These are phyloP conservation scores for Flaveria ramosissima DNA, from an alignment of 129 eudicot species.

Conservation along the genomic window DNA sequence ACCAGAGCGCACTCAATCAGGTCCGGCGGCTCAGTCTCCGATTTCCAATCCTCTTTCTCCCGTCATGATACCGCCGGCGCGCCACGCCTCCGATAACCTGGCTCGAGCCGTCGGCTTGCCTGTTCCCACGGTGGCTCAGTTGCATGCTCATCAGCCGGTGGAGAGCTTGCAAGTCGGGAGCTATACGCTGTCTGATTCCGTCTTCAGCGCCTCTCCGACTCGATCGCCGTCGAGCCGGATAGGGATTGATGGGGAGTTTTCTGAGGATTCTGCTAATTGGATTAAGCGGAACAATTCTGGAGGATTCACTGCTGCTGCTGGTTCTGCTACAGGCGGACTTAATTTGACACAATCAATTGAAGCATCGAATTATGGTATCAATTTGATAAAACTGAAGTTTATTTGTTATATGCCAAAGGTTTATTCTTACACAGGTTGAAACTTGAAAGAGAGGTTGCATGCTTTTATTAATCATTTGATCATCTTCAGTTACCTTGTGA, in stretches of 20 bases:
- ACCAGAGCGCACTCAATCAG: constrained; percentile 53
- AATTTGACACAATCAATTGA: constrained; percentile 31
- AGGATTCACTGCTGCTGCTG: constrained; percentile 38
- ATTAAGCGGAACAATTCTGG: constrained; percentile 39
- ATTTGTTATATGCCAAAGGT: constrained; percentile 2
- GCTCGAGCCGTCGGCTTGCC: constrained; percentile 50
- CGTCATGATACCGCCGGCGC: constrained; percentile 87
- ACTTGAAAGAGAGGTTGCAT: not conserved
- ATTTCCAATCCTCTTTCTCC: constrained; percentile 61
- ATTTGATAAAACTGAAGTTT: too few species aligned
- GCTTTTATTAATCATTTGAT: not conserved
- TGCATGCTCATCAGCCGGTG: constrained; percentile 35
- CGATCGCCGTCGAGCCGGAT: constrained; percentile 38
- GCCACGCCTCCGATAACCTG: constrained; percentile 52
- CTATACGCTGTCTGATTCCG: constrained; percentile 50
- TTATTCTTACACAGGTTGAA: not conserved
- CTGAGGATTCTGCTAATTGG: constrained; percentile 60
- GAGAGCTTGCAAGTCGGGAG: constrained; percentile 56
- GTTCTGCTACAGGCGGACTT: constrained; percentile 35
- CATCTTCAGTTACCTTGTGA: not conserved
- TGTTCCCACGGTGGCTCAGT: constrained; percentile 27
- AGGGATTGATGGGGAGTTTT: constrained; percentile 50
- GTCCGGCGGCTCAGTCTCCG: constrained; percentile 47
- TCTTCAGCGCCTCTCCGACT: constrained; percentile 41
- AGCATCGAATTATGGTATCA: constrained; percentile 33